Evolutionary conservation across 441 rosid genomes (phyloP), one percentile per base, ranked within the genome.

Genomic region (Populus hybrid): DNA sequence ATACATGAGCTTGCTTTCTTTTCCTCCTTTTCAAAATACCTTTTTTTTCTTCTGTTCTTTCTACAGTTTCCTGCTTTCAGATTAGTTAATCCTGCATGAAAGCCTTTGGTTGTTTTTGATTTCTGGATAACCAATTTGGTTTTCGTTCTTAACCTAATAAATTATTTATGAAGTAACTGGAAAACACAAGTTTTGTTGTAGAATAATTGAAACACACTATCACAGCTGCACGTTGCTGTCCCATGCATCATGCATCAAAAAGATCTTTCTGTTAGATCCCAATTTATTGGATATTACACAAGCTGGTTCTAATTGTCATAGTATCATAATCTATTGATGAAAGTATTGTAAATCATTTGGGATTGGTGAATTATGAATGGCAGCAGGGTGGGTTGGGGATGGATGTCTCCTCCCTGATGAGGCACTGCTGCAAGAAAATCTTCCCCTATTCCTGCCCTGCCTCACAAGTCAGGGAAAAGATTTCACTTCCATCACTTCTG

Each of bases 1-100:
- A 76, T 23, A 70, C 40, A 71, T 71, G 21, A 53, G 21, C 73
- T 18, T 79, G 19, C 9, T 61, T 65, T 65, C 63, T 67, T 26
- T 78, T 72, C 67, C 67, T 38, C 73, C 2, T 69, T 67, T 72
- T 72, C 26, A 30, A 68, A 68, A 68, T 68, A 3, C 64, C 6
- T 46, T 61, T 18, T 35, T 63, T 57, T 12, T 3, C 46, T 10
- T 38, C 46, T 38, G 46, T 21, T 67, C 73, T 66, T 67, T 4
- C 23, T 40, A 3, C 12, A 1, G 32, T 30, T 30, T 10, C 24
- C 8, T 34, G 14, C 21, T 10, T 18, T 64, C 68, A 19, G 38
- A 64, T 75, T 72, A 46, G 18, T 10, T 32, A 36, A 32, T n/a
- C 18, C 69, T 21, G 26, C 32, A 59, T 6, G 65, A 50, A 50